These are phyloP conservation scores for Paracoccidioides brasiliensis DNA, from an alignment of 2,329 filamentous ascomycete species.

Conservation along the genomic window DNA sequence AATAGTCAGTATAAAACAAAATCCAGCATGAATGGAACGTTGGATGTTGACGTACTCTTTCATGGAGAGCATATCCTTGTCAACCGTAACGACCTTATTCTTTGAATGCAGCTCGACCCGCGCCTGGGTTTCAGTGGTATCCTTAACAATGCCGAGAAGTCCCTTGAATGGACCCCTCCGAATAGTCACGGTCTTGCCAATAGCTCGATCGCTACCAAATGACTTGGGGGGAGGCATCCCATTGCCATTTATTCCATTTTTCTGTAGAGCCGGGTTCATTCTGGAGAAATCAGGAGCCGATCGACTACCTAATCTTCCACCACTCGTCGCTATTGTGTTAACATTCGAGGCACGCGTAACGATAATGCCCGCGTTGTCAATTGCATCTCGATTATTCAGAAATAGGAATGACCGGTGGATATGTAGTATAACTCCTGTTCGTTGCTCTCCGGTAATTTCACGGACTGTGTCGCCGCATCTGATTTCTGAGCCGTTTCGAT, in stretches of 20 bases:
- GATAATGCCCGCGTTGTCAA: slow-evolving; percentile 81
- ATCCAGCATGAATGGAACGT: not conserved
- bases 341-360: slow-evolving; percentile 78
- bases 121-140: slow-evolving; percentile 73
- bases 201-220: slow-evolving; percentile 64
- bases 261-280: slow-evolving; percentile 84
- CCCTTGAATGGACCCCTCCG: slow-evolving; percentile 84
- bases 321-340: slow-evolving; percentile 85
- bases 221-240: slow-evolving; percentile 58
- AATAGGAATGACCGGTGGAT: slow-evolving; percentile 90
- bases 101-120: slow-evolving; percentile 91
- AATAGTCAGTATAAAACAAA: slow-evolving; percentile 11
- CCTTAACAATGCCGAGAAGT: slow-evolving; percentile 86
- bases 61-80: slow-evolving; percentile 68
- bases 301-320: slow-evolving; percentile 54
- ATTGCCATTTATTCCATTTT: slow-evolving; percentile 44
- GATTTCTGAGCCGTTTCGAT: slow-evolving; percentile 87
- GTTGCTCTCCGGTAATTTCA: slow-evolving; percentile 72
- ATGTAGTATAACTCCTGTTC: slow-evolving; percentile 80
- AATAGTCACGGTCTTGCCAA: slow-evolving; percentile 86
- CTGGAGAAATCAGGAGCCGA: slow-evolving; percentile 62
- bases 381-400: slow-evolving; percentile 68
- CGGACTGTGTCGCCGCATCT: slow-evolving; percentile 83
- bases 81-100: slow-evolving; percentile 76
- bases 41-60: slow-evolving; percentile 52